A percentile compares a stretch with the other conserved stretches of the same genome.
Evolutionary conservation across 495 filamentous ascomycete genomes (phyloP).

Genomic region (Paragyromitra xinjiangensis): DNA sequence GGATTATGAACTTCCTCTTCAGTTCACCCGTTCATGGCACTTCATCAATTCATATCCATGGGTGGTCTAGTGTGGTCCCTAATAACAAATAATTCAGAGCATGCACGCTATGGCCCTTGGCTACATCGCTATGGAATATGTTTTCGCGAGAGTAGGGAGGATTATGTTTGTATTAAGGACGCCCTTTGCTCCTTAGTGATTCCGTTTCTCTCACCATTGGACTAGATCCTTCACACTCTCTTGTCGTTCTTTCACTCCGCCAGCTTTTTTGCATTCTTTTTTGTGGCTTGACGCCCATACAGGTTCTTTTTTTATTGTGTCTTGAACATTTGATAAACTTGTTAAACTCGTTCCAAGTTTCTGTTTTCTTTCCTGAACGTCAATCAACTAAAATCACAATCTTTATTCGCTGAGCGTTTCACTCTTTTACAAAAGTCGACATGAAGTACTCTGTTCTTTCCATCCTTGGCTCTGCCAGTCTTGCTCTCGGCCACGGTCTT

Average conservation of each 20-base stretch:
- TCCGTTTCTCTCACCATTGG: slow-evolving; percentile 12
- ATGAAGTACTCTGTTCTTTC: slow-evolving; percentile 58
- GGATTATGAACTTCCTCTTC: slow-evolving; percentile 22
- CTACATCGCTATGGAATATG: background rate
- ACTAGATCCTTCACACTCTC: slow-evolving; percentile 38
- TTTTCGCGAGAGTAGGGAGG: background rate
- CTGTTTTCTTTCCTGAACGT: background rate
- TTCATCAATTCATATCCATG: slow-evolving; percentile 15
- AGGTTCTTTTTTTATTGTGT: slow-evolving; percentile 2
- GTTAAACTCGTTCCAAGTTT: slow-evolving; percentile 10
- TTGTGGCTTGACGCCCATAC: slow-evolving; percentile 50
- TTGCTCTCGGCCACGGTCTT: slow-evolving; percentile 70
- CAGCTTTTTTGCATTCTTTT: slow-evolving; percentile 26
- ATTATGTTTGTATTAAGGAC: slow-evolving; percentile 25
- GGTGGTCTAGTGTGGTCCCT: slow-evolving; percentile 22
- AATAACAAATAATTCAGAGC: background rate
- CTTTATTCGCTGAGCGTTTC: slow-evolving; percentile 43
- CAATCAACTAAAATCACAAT: slow-evolving; percentile 6
- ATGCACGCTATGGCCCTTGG: slow-evolving; percentile 6
- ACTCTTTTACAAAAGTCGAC: slow-evolving; percentile 36
- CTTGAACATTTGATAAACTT: slow-evolving; percentile 12
- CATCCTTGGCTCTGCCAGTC: slow-evolving; percentile 63
- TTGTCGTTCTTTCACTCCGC: slow-evolving; percentile 38
- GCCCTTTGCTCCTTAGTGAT: background rate
- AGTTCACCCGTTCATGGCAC: background rate